Percentiles rank a stretch among this genome's conserved stretches.
phyloP scores from a whole-genome alignment of 352 stramenopile species.

The Hyaloperonospora brassicae region DNA sequence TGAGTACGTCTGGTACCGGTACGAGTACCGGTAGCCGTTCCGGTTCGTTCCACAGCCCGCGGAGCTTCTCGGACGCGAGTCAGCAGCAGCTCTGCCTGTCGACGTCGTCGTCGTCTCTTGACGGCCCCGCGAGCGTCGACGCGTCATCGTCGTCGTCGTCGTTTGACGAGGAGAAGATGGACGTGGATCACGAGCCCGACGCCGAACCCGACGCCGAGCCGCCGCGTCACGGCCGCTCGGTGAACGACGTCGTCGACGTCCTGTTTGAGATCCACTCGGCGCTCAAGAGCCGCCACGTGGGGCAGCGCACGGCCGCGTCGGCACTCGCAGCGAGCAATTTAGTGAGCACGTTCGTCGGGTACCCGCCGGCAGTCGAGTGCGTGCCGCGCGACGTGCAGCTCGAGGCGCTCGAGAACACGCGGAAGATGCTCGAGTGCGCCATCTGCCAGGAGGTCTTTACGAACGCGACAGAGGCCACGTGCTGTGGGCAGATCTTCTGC shows the following conservation, averaged over 20 bases:
- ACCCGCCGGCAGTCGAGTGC: slow-evolving; percentile 30
- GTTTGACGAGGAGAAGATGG: slow-evolving; percentile 9
- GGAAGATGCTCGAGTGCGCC: slow-evolving; percentile 82
- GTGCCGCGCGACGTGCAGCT: slow-evolving; percentile 72
- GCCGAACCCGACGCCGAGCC: slow-evolving; percentile 23
- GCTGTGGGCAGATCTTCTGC: slow-evolving; percentile 81
- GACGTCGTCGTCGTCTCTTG: no score
- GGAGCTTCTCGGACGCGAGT: no score
- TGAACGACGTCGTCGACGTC: slow-evolving; percentile 73
- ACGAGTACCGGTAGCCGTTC: no score
- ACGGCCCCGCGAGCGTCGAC: no score
- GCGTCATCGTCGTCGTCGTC: no score
- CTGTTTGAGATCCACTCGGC: slow-evolving; percentile 82
- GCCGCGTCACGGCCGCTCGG: slow-evolving; percentile 25
- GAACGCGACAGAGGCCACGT: slow-evolving; percentile 61
- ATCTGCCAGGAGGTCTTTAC: slow-evolving; percentile 83
- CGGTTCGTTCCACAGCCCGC: no score
- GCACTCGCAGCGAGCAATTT: slow-evolving; percentile 69
- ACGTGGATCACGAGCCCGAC: slow-evolving; percentile 31
- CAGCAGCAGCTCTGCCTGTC: no score
- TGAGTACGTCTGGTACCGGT: no score
- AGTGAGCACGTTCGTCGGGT: slow-evolving; percentile 51
- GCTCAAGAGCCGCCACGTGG: slow-evolving; percentile 69
- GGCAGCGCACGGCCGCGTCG: slow-evolving; percentile 64
- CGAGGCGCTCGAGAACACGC: slow-evolving; percentile 68